These are phyloP conservation scores for Limonium bicolor DNA, from an alignment of 148 eudicot species.

Conservation along the genomic window DNA sequence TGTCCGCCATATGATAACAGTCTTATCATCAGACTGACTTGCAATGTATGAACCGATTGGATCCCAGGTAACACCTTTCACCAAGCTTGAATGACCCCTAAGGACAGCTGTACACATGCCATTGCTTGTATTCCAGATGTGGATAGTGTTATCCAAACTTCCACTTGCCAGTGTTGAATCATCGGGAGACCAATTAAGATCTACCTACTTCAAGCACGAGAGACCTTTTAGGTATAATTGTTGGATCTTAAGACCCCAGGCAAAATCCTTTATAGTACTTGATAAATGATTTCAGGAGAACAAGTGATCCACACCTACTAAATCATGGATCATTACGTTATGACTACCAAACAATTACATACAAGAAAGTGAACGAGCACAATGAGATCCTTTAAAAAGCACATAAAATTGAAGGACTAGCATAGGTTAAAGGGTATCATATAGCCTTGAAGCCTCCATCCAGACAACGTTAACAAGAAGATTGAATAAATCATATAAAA, in stretches of 20 bases:
- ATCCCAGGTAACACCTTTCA: conserved; percentile 98
- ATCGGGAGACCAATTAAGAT: conserved; percentile 99
- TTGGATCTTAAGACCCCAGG: conserved; percentile 1
- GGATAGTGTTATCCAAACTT: conserved; percentile 89
- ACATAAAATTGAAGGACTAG: too few relatives aligned
- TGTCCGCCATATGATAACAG: conserved; percentile 94
- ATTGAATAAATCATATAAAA: too few relatives aligned
- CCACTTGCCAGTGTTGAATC: conserved; percentile 90
- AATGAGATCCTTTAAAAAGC: too few relatives aligned
- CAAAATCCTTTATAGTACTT: background rate
- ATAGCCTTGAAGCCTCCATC: too few relatives aligned
- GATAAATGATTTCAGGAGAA: too few relatives aligned
- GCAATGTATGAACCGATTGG: conserved; percentile 97
- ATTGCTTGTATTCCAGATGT: conserved; percentile 84
- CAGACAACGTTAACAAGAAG: too few relatives aligned
- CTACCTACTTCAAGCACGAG: conserved; percentile 93
- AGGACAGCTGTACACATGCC: conserved; percentile 96
- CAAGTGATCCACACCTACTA: too few relatives aligned
- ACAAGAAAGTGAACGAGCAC: too few relatives aligned
- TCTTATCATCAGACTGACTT: conserved; percentile 95
- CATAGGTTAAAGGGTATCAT: too few relatives aligned
- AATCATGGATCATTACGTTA: conserved; percentile 1
- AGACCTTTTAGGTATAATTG: conserved; percentile 31
- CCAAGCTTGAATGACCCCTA: conserved; percentile 93
- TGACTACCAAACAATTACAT: background rate